These are phyloP conservation scores for Cornus kousa DNA, from an alignment of 148 eudicot genomes.

Conservation along the genomic window DNA sequence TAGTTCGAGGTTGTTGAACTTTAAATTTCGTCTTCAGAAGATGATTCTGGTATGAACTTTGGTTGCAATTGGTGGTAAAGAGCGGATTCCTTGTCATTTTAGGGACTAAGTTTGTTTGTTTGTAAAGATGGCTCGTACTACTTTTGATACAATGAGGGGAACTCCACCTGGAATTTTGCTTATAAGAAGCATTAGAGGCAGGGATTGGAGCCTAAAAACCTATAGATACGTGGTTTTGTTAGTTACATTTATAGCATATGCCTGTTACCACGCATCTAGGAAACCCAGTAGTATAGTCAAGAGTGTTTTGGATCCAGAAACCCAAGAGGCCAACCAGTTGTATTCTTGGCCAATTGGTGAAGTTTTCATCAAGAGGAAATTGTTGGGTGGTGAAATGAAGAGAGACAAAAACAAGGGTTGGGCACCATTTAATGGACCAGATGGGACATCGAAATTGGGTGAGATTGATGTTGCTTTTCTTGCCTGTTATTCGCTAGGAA, in stretches of 20 bases:
- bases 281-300: conserved; percentile 96
- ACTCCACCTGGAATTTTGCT: conserved; percentile 71
- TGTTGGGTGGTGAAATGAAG: conserved; percentile 10
- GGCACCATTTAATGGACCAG: conserved; percentile 75
- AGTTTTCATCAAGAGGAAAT: conserved; percentile 42
- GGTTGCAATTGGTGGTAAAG: not conserved
- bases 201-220: conserved; percentile 67
- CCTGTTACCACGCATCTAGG: conserved; percentile 91
- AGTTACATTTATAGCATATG: conserved; percentile 82
- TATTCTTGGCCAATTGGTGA: conserved; percentile 76
- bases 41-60: not conserved
- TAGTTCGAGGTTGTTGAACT: not conserved
- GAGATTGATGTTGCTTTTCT: conserved; percentile 92
- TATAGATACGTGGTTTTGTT: conserved; percentile 70
- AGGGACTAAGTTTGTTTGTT: not conserved
- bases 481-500: conserved; percentile 75
- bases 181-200: conserved; percentile 58
- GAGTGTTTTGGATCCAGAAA: conserved; percentile 78
- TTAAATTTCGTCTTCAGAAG: not conserved
- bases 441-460: conserved; percentile 75
- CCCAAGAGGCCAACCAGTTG: conserved; percentile 3
- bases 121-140: conserved; percentile 31
- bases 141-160: conserved; percentile 32
- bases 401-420: conserved; percentile 47
- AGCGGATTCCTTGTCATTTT: not conserved